phyloP scores from a whole-genome alignment of 768 basidiomycete genomes.

The Phanerodontia chrysosporium region DNA sequence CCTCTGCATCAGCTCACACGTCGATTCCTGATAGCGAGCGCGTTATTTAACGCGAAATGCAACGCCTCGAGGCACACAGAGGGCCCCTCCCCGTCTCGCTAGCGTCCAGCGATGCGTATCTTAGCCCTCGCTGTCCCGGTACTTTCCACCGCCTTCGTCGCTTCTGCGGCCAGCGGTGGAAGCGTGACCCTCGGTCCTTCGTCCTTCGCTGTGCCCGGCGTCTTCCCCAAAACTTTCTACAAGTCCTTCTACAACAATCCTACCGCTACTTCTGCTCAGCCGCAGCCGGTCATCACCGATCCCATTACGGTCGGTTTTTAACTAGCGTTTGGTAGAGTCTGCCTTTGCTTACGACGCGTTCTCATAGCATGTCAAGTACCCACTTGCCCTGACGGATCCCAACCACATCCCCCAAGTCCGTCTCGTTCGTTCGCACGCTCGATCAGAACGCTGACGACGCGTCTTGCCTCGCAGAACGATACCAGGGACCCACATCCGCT shows the following conservation, averaged over 20 bases:
- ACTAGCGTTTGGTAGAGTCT: background rate
- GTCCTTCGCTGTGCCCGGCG: slow-evolving; percentile 54
- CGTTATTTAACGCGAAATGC: background rate
- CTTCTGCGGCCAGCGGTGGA: background rate
- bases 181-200: slow-evolving; percentile 29
- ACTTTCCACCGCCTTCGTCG: background rate
- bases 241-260: slow-evolving; percentile 68
- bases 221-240: slow-evolving; percentile 64
- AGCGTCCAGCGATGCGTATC: background rate
- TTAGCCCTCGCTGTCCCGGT: background rate
- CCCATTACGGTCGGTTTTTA: slow-evolving; percentile 49
- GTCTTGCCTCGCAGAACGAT: slow-evolving; percentile 36
- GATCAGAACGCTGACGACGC: background rate
- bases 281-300: slow-evolving; percentile 75
- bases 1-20: background rate
- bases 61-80: background rate
- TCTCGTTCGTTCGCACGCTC: background rate
- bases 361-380: slow-evolving; percentile 52
- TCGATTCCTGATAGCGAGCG: background rate
- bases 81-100: background rate
- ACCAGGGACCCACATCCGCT: slow-evolving; percentile 62
- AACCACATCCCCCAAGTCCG: slow-evolving; percentile 47
- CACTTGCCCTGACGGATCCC: slow-evolving; percentile 60
- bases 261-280: slow-evolving; percentile 66
- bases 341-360: background rate